phyloP scores from a whole-genome alignment of 306 rosid genomes.

The Elaeagnus macrophylla region DNA sequence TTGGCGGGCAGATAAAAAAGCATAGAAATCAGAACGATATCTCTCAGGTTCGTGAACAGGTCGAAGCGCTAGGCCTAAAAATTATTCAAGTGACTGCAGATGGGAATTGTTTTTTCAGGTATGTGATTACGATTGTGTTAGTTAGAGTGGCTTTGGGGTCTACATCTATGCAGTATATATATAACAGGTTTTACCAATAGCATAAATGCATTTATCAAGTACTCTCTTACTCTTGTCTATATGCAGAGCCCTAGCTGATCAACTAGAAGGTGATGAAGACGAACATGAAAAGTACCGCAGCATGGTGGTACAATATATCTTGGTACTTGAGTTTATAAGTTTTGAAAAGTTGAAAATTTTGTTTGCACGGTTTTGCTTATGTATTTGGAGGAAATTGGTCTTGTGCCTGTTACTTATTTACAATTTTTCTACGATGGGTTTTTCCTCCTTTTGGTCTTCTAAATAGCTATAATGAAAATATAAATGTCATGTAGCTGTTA shows the following conservation, averaged over 20 bases:
- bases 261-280: constrained; percentile 73
- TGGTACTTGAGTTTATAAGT: constrained; percentile 32
- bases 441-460: too few species aligned
- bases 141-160: background rate
- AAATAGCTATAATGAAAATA: too few species aligned
- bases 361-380: background rate
- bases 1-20: constrained; percentile 49
- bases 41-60: constrained; percentile 52
- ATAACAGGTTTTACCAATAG: background rate
- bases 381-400: background rate
- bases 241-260: constrained; percentile 71
- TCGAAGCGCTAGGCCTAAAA: constrained; percentile 58
- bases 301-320: constrained; percentile 64
- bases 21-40: constrained; percentile 42
- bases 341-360: constrained; percentile 1
- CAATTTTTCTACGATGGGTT: background rate
- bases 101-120: constrained; percentile 93
- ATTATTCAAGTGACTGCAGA: constrained; percentile 70
- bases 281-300: constrained; percentile 57
- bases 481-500: too few species aligned
- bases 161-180: background rate
- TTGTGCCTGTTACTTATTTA: background rate
- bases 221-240: constrained; percentile 8
- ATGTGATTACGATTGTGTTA: constrained; percentile 18
- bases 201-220: too few species aligned